Base-by-base conservation (phyloP, 1,284 basidiomycete genomes). In the Cutaneotrichosporon cyanovorans region DNA sequence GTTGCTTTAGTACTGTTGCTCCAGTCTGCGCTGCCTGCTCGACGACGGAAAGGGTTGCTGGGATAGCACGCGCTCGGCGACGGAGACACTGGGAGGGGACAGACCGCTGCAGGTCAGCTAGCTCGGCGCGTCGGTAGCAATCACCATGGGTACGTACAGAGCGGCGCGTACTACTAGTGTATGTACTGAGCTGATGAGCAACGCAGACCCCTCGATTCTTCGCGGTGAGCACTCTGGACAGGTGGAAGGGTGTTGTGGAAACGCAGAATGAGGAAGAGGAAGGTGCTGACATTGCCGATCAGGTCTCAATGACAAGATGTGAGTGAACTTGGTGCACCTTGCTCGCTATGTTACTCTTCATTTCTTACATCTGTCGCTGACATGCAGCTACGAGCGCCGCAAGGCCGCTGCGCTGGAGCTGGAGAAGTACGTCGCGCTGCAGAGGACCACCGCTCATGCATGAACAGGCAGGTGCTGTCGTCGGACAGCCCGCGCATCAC, bases 331-430 rank as follows among this genome's bases (percentile, higher is more conserved):
- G n/a, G n/a, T 14, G 31, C 31, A 32, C 14, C 21, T 18, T n/a
- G 12, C n/a, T 6, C 25, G 5, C 16, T 10, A 14, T 16, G 7
- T 12, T 7, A 19, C 40, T 33, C n/a, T n/a, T n/a, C n/a, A n/a
- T n/a, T n/a, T n/a, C n/a, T n/a, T n/a, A n/a, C n/a, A n/a, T n/a
- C n/a, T 20, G n/a, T n/a, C n/a, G n/a, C n/a, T n/a, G n/a, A n/a
- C 11, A 70, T 89, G 12, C 44, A 69, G 67, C 38, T 70, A 97
- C 67, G 93, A 97, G 76, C 88, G 90, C 74, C 82, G 95, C 53
- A 97, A 97, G 74, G 83, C 87, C 9, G 89, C 92, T 4, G 92
- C 93, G 2, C 81, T 96, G 46, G 92, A 96, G 51, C 80, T 97
- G 42, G 92, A 97, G 75, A 93, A 91, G 86, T 91, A 68, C 56